A percentile compares a stretch with the other conserved stretches of the same genome.
Evolutionary conservation across 139 green algal genomes (phyloP).

Genomic region (Pleodorina starrii): DNA sequence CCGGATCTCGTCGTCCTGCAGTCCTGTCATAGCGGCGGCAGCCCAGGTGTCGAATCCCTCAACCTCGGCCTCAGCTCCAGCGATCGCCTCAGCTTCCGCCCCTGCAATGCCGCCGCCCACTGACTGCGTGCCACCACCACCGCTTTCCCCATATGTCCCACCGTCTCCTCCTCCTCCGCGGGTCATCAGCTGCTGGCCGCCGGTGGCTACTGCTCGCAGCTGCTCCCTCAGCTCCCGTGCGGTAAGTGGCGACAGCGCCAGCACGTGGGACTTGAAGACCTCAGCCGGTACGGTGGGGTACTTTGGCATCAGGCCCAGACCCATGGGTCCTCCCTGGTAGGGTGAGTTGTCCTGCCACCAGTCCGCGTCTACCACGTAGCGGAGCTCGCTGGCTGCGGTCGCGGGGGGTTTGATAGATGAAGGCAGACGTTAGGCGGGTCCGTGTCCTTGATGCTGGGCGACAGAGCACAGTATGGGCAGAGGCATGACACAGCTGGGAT

Average conservation of each 20-base stretch:
- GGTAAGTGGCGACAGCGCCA: background rate
- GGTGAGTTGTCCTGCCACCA: slow-evolving; percentile 41
- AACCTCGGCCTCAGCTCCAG: background rate
- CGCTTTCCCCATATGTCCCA: background rate
- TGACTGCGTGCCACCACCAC: background rate
- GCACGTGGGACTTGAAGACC: slow-evolving; percentile 4
- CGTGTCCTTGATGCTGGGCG: no score
- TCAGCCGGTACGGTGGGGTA: slow-evolving; percentile 3
- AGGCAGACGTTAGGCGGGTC: no score
- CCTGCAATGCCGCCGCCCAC: background rate
- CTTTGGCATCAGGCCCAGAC: slow-evolving; percentile 24
- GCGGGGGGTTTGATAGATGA: no score
- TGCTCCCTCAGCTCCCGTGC: background rate
- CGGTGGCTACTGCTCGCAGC: background rate
- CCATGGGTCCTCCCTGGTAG: slow-evolving; percentile 1
- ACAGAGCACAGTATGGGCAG: no score
- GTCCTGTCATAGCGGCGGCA: background rate
- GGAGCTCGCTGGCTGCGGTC: slow-evolving; percentile 25
- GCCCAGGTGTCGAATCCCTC: background rate
- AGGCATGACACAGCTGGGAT: no score
- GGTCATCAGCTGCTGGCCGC: no score
- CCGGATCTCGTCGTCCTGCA: slow-evolving; percentile 33
- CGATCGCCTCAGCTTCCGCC: background rate
- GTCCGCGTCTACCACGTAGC: background rate
- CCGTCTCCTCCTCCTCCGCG: background rate